A percentile compares a stretch with the other conserved stretches of the same genome.
phyloP scores from a whole-genome alignment of 768 basidiomycete species.

The Termitomyces sp. region DNA sequence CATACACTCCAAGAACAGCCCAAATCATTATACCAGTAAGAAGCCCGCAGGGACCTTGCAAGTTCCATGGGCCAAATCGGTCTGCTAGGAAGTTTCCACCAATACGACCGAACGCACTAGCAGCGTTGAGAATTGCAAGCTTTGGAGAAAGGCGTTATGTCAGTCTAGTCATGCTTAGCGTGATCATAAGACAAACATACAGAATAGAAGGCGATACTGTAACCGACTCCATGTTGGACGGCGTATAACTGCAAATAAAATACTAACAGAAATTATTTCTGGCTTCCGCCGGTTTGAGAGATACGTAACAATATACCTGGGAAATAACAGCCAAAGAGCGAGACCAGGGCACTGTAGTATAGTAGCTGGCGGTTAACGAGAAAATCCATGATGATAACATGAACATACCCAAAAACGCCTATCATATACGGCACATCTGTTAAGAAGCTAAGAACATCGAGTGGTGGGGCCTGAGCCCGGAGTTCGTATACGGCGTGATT shows the following conservation, averaged over 20 bases:
- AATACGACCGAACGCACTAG: slow-evolving; percentile 31
- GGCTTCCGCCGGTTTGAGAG: neutral
- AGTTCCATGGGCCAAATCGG: slow-evolving; percentile 26
- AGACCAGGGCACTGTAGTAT: neutral
- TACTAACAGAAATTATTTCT: neutral
- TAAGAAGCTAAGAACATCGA: slow-evolving; percentile 28
- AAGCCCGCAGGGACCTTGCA: slow-evolving; percentile 30
- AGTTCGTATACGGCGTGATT: slow-evolving; percentile 8
- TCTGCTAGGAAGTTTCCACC: slow-evolving; percentile 31
- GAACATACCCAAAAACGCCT: slow-evolving; percentile 23
- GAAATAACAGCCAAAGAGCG: slow-evolving; percentile 12
- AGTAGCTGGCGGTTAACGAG: neutral
- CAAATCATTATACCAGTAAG: slow-evolving; percentile 38
- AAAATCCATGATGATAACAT: neutral
- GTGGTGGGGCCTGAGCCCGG: slow-evolving; percentile 4
- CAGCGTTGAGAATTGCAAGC: slow-evolving; percentile 34
- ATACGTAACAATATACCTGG: slow-evolving; percentile 11
- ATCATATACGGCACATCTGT: slow-evolving; percentile 26
- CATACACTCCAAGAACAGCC: slow-evolving; percentile 33
- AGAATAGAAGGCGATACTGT: slow-evolving; percentile 16
- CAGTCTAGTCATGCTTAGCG: neutral
- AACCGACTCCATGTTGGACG: slow-evolving; percentile 18
- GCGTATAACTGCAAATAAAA: slow-evolving; percentile 16
- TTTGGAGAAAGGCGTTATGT: slow-evolving; percentile 4
- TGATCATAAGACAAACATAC: slow-evolving; percentile 1